A percentile compares a stretch with the other conserved stretches of the same genome.
These are phyloP conservation scores for Stephania yunnanensis DNA, from an alignment of 164 flowering plant genomes.

Conservation along the genomic window DNA sequence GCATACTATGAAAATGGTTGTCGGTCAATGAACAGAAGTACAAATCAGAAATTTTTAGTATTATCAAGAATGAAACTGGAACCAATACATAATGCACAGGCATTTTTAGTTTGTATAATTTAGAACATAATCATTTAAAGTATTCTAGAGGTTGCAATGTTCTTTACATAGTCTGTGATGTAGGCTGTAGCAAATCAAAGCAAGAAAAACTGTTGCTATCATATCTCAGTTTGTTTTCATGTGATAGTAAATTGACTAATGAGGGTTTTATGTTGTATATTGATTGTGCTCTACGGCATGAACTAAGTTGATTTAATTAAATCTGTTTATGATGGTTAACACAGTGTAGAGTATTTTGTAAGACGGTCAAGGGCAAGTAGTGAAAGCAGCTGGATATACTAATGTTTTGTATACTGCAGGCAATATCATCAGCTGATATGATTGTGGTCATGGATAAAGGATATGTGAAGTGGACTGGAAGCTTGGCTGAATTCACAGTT, in stretches of 20 bases:
- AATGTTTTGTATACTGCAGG: constrained; percentile 35
- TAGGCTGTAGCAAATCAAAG: not conserved
- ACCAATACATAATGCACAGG: not conserved
- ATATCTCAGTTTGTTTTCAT: not conserved
- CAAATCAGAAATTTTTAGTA: not conserved
- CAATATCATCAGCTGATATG: constrained; percentile 71
- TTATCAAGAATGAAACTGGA: not conserved
- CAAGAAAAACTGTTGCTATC: not conserved
- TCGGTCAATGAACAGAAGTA: not conserved
- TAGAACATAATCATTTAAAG: not conserved
- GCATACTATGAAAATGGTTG: not conserved
- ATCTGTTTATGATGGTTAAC: not conserved
- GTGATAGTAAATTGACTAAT: too few species aligned
- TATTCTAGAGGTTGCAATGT: not conserved
- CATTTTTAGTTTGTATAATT: not conserved
- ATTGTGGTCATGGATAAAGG: constrained; percentile 84
- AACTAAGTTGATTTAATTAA: not conserved
- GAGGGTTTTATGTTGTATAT: not conserved
- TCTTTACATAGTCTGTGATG: not conserved
- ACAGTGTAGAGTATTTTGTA: not conserved
- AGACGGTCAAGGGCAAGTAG: not conserved
- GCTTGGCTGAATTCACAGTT: constrained; percentile 39
- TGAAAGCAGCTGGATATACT: not conserved
- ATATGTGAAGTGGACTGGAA: constrained; percentile 65
- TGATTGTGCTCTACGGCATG: not conserved